These are phyloP conservation scores for Nemania sp. DNA, from an alignment of 2,329 filamentous ascomycete species.

Conservation along the genomic window DNA sequence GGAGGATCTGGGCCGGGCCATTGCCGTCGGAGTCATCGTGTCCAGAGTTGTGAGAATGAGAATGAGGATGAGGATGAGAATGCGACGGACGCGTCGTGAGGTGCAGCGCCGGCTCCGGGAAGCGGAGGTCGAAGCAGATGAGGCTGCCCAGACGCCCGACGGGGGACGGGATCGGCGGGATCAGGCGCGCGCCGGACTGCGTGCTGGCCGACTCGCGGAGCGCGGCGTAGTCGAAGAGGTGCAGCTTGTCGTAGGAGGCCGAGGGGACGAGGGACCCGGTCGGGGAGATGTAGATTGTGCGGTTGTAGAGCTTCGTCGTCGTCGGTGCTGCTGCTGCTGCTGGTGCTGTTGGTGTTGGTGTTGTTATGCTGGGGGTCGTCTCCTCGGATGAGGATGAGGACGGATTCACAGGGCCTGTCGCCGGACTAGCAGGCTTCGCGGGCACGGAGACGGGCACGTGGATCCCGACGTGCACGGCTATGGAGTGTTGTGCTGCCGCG, in stretches of 20 bases:
- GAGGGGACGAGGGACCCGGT: conserved; percentile 48
- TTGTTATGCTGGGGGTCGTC: not conserved
- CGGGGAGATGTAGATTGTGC: conserved; percentile 56
- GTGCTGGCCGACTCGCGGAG: conserved; percentile 62
- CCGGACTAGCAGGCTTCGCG: conserved; percentile 32
- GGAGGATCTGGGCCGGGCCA: conserved; percentile 70
- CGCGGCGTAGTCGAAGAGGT: conserved; percentile 75
- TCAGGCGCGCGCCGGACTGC: conserved; percentile 67
- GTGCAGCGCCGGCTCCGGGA: conserved; percentile 73
- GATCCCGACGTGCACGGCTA: conserved; percentile 85
- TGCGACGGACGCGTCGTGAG: conserved; percentile 53
- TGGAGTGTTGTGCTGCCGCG: conserved; percentile 63
- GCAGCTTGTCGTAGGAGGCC: conserved; percentile 79
- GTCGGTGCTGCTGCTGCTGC: not conserved
- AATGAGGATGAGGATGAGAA: not conserved
- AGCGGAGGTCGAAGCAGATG: conserved; percentile 91
- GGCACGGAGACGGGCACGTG: conserved; percentile 67
- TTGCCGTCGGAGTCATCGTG: conserved; percentile 6
- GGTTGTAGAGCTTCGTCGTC: conserved; percentile 53
- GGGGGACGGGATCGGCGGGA: conserved; percentile 71
- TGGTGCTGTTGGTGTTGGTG: not conserved
- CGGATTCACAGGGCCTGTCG: conserved; percentile 13
- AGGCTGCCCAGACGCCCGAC: conserved; percentile 77
- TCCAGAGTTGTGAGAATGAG: not conserved
- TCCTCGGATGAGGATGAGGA: conserved; percentile 24